These are phyloP conservation scores for Acmispon strigosus DNA, from an alignment of 306 rosid species.

Conservation along the genomic window DNA sequence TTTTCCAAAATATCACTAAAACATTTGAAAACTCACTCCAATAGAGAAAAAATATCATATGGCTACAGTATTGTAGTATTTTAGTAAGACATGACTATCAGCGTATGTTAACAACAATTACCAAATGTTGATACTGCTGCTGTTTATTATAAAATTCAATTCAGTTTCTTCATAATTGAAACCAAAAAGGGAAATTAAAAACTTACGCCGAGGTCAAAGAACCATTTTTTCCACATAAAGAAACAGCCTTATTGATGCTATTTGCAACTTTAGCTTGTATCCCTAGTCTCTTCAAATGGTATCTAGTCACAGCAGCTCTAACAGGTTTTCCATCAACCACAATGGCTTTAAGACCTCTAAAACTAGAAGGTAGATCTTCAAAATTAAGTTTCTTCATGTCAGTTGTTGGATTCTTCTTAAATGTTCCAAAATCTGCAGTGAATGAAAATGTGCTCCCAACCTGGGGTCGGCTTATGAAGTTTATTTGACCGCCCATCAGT, in stretches of 20 bases:
- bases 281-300: constrained; percentile 93
- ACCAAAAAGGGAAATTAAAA: constrained; percentile 4
- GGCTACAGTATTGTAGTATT: too few species aligned
- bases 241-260: constrained; percentile 48
- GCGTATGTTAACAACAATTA: neutral
- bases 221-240: constrained; percentile 60
- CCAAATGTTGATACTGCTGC: neutral
- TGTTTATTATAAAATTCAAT: neutral
- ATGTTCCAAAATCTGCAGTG: constrained; percentile 59
- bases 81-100: too few species aligned
- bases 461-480: constrained; percentile 64
- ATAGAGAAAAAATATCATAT: too few species aligned
- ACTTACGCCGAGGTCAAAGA: constrained; percentile 52
- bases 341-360: constrained; percentile 74
- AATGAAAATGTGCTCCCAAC: constrained; percentile 93
- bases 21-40: too few species aligned
- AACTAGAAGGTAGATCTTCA: constrained; percentile 77
- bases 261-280: constrained; percentile 57
- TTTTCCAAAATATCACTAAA: too few species aligned
- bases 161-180: neutral
- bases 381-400: constrained; percentile 55
- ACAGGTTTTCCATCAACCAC: constrained; percentile 88
- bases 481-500: constrained; percentile 89
- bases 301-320: constrained; percentile 89
- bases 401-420: constrained; percentile 40